These are phyloP conservation scores for Harrya chromipes DNA, from an alignment of 768 basidiomycete species.

Conservation along the genomic window DNA sequence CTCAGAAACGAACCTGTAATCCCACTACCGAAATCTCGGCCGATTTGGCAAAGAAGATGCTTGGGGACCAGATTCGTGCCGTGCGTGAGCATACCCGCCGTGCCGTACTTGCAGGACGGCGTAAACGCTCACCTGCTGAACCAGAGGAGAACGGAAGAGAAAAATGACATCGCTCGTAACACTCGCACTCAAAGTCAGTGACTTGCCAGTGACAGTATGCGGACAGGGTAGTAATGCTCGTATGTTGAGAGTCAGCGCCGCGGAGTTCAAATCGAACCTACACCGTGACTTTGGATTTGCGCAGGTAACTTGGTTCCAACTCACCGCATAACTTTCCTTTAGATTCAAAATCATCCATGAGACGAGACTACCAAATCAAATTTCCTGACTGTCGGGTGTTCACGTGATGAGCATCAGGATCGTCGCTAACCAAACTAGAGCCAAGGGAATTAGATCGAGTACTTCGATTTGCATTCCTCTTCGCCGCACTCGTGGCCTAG, in stretches of 20 bases:
- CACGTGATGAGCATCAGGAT: too few relatives aligned
- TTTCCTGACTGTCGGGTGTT: too few relatives aligned
- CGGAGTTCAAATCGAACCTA: constrained; percentile 17
- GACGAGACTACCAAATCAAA: too few relatives aligned
- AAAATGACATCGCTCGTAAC: constrained; percentile 39
- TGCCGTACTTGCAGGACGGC: background rate
- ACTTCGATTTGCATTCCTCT: too few relatives aligned
- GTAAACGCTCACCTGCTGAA: constrained; percentile 41
- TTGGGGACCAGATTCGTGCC: constrained; percentile 20
- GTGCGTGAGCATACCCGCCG: background rate
- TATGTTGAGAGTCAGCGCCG: constrained; percentile 1
- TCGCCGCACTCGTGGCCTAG: too few relatives aligned
- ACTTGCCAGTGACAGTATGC: constrained; percentile 2
- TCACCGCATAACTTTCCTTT: too few relatives aligned
- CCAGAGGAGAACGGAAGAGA: constrained; percentile 57
- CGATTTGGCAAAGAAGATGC: constrained; percentile 82
- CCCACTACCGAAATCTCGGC: constrained; percentile 92
- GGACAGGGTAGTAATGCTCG: too few relatives aligned
- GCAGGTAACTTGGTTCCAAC: too few relatives aligned
- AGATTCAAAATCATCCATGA: too few relatives aligned
- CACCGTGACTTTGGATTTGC: too few relatives aligned
- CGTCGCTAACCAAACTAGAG: too few relatives aligned
- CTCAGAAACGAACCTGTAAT: constrained; percentile 56
- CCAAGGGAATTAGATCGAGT: too few relatives aligned
- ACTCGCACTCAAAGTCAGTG: background rate